Evolutionary conservation across 495 filamentous ascomycete genomes (phyloP), one percentile per base, ranked within the genome.

Genomic region (Aspergillus hancockii): DNA sequence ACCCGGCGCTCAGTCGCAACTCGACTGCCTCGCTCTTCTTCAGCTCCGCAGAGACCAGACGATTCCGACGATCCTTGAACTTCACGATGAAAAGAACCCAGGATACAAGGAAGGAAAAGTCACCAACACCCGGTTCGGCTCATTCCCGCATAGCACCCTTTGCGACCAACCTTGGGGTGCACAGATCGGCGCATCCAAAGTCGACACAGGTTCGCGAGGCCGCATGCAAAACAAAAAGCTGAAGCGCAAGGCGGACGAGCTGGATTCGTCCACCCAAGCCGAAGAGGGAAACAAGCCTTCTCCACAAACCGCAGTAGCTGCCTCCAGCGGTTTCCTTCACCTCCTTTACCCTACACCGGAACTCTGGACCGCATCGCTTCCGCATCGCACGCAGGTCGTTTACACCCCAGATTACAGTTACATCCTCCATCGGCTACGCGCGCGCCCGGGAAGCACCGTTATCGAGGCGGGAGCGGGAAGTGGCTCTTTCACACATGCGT

Each of bases 361-460:
- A 71, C 79, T 89, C 16, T 98, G 94, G 94, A 98, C 95, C 0
- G 75, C 83, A 25, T 90, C 88, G 38, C 81, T 98, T 38, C 94
- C 93, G 3, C 94, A 98, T 70, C 83, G 94, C 50, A 98, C 94
- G 9, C 94, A 98, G 74, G 93, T 98, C 50, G 94, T 98, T 61
- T 98, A 98, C 68, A 97, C 91, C 1, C 92, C 95, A 10, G 94
- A 98, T 72, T 96, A 96, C 75, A 96, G 92, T 74, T 98, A 94
- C 68, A 88, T 98, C 38, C 82, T 98, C 22, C 91, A 97, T 68
- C 82, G 92, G 49, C 79, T 98, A 50, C 85, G 90, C 14, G 93
- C 87, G 3, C 76, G 90, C 22, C 92, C 94, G 0, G 95, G 94
- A 3, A 83, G 81, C 10, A 83, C 82, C 10, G 68, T 98, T 12